Evolutionary conservation across 768 basidiomycete species (phyloP), one percentile per base, ranked within the genome.

Genomic region (Tylopilus sp.): DNA sequence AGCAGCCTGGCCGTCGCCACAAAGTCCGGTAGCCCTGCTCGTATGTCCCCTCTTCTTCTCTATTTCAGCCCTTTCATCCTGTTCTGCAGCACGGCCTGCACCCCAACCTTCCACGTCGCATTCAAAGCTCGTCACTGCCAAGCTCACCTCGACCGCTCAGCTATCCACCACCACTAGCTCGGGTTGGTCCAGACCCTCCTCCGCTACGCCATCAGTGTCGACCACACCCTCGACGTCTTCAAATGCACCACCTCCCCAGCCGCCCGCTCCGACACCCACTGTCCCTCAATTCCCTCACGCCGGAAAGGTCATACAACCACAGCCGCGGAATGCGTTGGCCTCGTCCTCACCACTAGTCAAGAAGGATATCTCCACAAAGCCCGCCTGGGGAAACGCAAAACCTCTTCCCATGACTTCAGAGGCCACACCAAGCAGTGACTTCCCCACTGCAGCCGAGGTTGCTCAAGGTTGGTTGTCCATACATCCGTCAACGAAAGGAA

Each of bases 381-480:
- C 80, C 5, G 92, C 78, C 4, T 94, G 91, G 92, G 84, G 82
- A 20, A 82, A 78, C 66, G 63, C 85, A 53, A 80, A 75, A 59
- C 66, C 74, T 13, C 58, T 64, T 11, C 53, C 59, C 31, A 33
- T 49, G 48, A 51, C 71, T 40, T 50, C 71, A 3, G 79, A 83
- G 40, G 68, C 72, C 44, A 68, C 72, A 21, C 69, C 71, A 40
- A 69, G 73, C 35, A 79, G 73, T 50, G 95, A 98, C 57, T 99
- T 99, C 65, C 97, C 97, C 7, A 99, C 97, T 6, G 94, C 95
- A 41, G 92, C 91, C 33, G 97, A 99, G 73, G 92, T 93, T 40
- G 91, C 91, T 7, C 85, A 86, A 73, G 86, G 91, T 86, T 58
- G 60, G 80, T 74, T 20, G 31, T 20, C 47, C 41, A 10, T 21